Conservation (phyloP, 2,329 filamentous ascomycete genomes). For the Calonectria ilicicola region DNA sequence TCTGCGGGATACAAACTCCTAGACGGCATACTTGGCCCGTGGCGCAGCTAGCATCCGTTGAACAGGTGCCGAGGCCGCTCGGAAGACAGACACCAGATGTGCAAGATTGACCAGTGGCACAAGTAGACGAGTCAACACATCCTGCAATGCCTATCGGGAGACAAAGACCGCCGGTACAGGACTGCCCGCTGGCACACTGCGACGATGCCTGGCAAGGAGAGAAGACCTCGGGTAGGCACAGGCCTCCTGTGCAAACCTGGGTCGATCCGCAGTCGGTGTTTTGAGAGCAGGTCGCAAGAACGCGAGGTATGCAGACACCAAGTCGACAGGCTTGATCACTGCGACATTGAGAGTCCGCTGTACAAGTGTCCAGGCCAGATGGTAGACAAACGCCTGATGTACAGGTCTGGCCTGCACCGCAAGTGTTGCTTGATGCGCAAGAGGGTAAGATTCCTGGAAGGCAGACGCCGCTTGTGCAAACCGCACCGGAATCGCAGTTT, state of each 20-base stretch:
- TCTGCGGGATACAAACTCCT: conserved; percentile 9
- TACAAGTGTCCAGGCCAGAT: background rate
- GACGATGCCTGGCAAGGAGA: background rate
- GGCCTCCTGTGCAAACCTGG: conserved; percentile 10
- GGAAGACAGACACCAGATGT: conserved; percentile 12
- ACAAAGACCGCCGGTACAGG: conserved; percentile 9
- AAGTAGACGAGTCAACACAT: background rate
- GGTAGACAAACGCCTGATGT: conserved; percentile 13
- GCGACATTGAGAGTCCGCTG: background rate
- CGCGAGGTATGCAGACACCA: conserved; percentile 9
- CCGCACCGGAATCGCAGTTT: background rate
- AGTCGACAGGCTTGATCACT: conserved; percentile 16
- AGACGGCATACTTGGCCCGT: conserved; percentile 2
- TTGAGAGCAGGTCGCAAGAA: background rate
- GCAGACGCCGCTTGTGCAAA: conserved; percentile 1
- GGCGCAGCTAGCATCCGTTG: background rate
- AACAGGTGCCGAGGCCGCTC: background rate
- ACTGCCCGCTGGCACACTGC: conserved; percentile 1
- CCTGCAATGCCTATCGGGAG: conserved; percentile 2
- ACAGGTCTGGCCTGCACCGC: background rate
- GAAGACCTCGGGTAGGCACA: conserved; percentile 7
- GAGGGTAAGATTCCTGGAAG: background rate
- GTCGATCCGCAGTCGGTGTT: background rate
- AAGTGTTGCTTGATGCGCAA: background rate
- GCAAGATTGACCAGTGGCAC: conserved; percentile 1